Base-by-base conservation (phyloP, 805 yeast species). In the Lipomyces orientalis region DNA sequence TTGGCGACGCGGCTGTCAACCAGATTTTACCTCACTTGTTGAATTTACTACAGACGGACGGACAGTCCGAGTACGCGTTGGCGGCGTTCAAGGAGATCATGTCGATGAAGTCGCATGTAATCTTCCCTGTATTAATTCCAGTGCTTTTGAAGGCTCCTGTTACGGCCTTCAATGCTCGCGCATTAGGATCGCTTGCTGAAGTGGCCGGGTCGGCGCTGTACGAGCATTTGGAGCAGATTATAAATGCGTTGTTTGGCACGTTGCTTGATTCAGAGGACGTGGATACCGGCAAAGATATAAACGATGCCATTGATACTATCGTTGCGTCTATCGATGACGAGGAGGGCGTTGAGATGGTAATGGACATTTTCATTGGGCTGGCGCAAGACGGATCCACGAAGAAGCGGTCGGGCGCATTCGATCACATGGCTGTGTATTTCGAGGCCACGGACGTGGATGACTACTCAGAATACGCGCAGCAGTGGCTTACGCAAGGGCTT, bases 51-150 rank as follows among this genome's bases (percentile, higher is more conserved):
- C 88, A 89, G 69, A 80, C 84, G 16, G 77, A 76, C 6, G 86
- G 84, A 22, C 81, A 80, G 54, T 87, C 93, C 0, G 91, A 87
- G 60, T 84, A 86, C 75, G 97, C 99, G 0, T 84, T 95, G 71
- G 83, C 88, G 62, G 99, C 98, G 7, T 84, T 95, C 71, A 88
- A 90, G 79, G 98, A 93, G 76, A 90, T 95, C 73, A 91, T 94
- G 97, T 86, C 95, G 10, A 88, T 93, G 1, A 91, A 91, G 75
- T 85, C 98, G 6, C 96, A 91, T 66, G 89, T 91, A 2, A 91
- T 96, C 65, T 93, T 96, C 93, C 98, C 98, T 60, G 90, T 91
- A 59, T 85, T 95, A 76, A 84, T 94, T 67, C 98, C 98, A 56
- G 86, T 97, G 0, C 83, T 95, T 75, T 82, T 94, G 75, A 78